Evolutionary conservation across 768 basidiomycete species (phyloP).

Genomic region (Calocybe gangraenosa): DNA sequence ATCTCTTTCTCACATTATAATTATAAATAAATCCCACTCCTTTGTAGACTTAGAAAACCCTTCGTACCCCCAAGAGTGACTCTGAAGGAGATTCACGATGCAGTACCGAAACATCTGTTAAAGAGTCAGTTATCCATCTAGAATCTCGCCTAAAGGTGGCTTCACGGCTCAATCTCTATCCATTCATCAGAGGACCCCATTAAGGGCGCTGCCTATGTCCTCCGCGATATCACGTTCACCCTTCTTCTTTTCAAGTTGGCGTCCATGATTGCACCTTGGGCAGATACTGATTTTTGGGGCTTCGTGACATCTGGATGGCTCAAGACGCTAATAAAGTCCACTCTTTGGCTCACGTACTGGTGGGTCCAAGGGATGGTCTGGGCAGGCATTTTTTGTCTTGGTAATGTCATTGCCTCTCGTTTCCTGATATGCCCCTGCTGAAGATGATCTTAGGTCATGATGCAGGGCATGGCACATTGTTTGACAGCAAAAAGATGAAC

Average conservation of each 20-base stretch:
- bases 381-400: conserved; percentile 51
- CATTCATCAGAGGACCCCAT: conserved; percentile 28
- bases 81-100: conserved; percentile 51
- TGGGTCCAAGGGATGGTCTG: conserved; percentile 48
- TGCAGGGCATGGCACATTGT: conserved; percentile 41
- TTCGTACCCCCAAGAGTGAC: conserved; percentile 47
- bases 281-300: conserved; percentile 35
- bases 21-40: no score
- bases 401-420: conserved; percentile 20
- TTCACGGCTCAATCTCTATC: background rate
- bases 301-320: conserved; percentile 26
- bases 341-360: conserved; percentile 46
- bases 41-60: conserved; percentile 33
- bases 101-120: conserved; percentile 51
- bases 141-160: background rate
- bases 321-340: conserved; percentile 25
- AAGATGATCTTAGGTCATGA: conserved; percentile 32
- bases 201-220: conserved; percentile 37
- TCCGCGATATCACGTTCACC: conserved; percentile 41
- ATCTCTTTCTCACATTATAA: no score
- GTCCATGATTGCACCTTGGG: conserved; percentile 35
- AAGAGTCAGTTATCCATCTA: conserved; percentile 25
- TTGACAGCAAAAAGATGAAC: conserved; percentile 30
- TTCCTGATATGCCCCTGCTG: background rate
- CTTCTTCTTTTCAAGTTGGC: conserved; percentile 41